These are phyloP conservation scores for Sphagnum magellanicum DNA, from an alignment of 228 moss, liverwort and hornwort genomes.

Conservation along the genomic window DNA sequence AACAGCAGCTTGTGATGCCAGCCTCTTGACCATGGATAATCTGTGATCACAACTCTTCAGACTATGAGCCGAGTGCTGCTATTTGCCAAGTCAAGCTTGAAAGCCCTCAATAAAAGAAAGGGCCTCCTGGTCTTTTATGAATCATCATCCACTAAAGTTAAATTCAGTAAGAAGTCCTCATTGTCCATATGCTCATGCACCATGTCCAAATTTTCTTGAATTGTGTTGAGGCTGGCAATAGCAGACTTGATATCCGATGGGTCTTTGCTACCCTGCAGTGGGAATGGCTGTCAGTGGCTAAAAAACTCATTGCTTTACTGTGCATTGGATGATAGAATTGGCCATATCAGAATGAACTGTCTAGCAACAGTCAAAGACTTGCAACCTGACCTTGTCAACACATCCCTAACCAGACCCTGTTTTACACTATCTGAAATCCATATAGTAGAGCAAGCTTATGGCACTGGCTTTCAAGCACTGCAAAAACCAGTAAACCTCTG, in stretches of 20 bases:
- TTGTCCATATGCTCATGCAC: conserved; percentile 59
- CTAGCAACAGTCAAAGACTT: background rate
- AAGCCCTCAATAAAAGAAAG: too few species aligned
- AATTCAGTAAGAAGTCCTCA: conserved; percentile 36
- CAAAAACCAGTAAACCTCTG: background rate
- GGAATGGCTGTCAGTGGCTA: background rate
- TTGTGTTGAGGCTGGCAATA: conserved; percentile 1
- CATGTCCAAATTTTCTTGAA: conserved; percentile 23
- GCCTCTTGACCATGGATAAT: too few species aligned
- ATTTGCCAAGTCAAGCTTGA: too few species aligned
- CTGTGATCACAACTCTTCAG: too few species aligned
- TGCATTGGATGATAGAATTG: background rate
- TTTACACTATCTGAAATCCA: background rate
- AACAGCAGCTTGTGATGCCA: too few species aligned
- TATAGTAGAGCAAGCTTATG: background rate
- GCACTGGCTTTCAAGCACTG: too few species aligned
- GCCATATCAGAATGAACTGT: background rate
- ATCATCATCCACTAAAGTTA: conserved; percentile 23
- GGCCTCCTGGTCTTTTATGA: background rate
- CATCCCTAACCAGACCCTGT: background rate
- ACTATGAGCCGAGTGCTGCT: too few species aligned
- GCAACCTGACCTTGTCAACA: background rate
- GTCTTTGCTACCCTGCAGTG: background rate
- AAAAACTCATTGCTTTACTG: background rate
- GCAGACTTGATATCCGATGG: conserved; percentile 4